Base-by-base conservation (phyloP, 106 monocot species). In the Allium sativum region DNA sequence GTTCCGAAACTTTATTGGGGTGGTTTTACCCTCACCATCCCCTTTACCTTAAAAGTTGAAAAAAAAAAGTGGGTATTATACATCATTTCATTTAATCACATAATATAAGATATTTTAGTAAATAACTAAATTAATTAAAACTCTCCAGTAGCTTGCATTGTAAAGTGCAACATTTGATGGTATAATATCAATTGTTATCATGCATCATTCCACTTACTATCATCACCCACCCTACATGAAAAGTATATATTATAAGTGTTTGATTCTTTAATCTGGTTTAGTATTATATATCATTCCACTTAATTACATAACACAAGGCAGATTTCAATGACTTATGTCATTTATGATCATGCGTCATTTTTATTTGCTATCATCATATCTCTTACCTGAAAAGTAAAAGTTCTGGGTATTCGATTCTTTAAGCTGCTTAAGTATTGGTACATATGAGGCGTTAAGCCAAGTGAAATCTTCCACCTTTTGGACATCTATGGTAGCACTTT, bases 401-500 rank as follows among this genome's bases (percentile, higher is more conserved):
- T 47, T 62, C 62, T 48, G 45, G 22, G 62, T 62, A 14, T 47
- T n/a, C 21, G 62, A 45, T 48, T 62, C 62, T 62, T 62, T 45
- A 14, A 62, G 62, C 62, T 62, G 62, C 10, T 62, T 62, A 20
- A 62, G 22, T 12, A 62, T 62, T 8, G 62, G 62, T 4, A 50
- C 62, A 52, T 76, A 70, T 0, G 76, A 76, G 3, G 70, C 52
- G 53, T 76, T 76, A 22, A 76, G 69, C 76, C 76, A 76, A 10
- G 43, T 64, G 14, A 76, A 76, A 70, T 70, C 76, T 47, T 76
- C 76, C 19, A 70, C 19, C 40, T 76, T 76, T 63, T 70, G 70
- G 16, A 76, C 58, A 22, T 76, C 65, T 12, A 76, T 59, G 9
- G 68, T 70, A 50, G 64, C 65, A 51, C 66, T 62, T 58, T 45